Conservation (phyloP, 805 yeast genomes). For the Nakazawaea ishiwadae region DNA sequence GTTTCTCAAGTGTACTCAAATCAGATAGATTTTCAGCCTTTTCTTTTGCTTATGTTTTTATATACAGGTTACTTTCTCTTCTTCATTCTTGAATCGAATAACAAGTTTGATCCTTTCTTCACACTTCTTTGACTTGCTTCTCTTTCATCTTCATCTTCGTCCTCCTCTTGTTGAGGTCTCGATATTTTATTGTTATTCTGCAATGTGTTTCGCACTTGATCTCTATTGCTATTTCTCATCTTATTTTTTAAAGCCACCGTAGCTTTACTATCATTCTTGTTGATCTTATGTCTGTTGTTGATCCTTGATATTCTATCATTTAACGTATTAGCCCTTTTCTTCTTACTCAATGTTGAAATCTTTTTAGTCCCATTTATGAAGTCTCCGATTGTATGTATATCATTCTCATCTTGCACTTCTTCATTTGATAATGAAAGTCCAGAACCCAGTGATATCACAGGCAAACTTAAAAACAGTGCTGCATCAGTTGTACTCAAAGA, state of each 20-base stretch:
- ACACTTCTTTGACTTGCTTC: conserved; percentile 5
- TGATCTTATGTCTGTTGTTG: conserved; percentile 12
- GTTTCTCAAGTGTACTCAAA: not conserved
- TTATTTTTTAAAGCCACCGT: conserved; percentile 24
- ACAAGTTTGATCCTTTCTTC: conserved; percentile 14
- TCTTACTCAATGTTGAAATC: conserved; percentile 6
- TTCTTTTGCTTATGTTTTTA: too few relatives aligned
- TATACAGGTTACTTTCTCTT: too few relatives aligned
- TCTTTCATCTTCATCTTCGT: conserved; percentile 7
- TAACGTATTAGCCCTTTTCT: conserved; percentile 1
- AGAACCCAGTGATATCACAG: conserved; percentile 24
- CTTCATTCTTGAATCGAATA: conserved; percentile 10
- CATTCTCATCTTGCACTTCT: conserved; percentile 5
- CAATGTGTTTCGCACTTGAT: not conserved
- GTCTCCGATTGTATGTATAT: conserved; percentile 16
- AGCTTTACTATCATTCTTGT: conserved; percentile 12
- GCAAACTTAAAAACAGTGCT: conserved; percentile 14
- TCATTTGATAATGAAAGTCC: conserved; percentile 20
- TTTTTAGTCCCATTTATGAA: conserved; percentile 16
- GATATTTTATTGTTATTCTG: not conserved
- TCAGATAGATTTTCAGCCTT: too few relatives aligned
- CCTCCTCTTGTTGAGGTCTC: conserved; percentile 1
- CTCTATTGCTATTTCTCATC: conserved; percentile 20
- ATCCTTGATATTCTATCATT: conserved; percentile 5
- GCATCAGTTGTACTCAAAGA: not conserved